A percentile compares a stretch with the other conserved stretches of the same genome.
Evolutionary conservation across 2,329 filamentous ascomycete species (phyloP).

Genomic region (Ophiostoma angusticollis): DNA sequence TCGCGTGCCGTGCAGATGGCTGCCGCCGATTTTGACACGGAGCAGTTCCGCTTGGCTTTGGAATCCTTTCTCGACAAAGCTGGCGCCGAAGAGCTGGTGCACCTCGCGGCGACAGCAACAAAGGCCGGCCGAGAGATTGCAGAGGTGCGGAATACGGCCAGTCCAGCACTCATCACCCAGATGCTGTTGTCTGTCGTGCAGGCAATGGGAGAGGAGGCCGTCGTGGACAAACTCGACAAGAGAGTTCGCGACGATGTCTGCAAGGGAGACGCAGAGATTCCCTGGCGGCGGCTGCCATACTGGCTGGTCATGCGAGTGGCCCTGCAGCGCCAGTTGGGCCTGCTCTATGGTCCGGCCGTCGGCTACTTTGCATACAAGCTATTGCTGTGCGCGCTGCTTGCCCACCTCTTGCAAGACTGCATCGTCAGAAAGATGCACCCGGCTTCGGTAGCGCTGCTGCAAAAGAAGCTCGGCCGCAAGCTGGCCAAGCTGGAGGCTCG

Average conservation of each 20-base stretch:
- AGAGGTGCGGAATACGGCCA: slow-evolving; percentile 44
- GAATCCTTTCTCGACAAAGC: slow-evolving; percentile 43
- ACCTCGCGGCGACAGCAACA: slow-evolving; percentile 31
- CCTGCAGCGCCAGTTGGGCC: slow-evolving; percentile 37
- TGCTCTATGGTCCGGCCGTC: slow-evolving; percentile 23
- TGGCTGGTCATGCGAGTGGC: slow-evolving; percentile 52
- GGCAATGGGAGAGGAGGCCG: slow-evolving; percentile 30
- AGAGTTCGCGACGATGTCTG: too few relatives aligned
- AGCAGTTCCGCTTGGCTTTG: slow-evolving; percentile 33
- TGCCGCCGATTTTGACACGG: slow-evolving; percentile 16
- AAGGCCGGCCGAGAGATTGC: slow-evolving; percentile 37
- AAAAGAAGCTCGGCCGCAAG: slow-evolving; percentile 41
- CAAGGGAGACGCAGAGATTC: slow-evolving; percentile 30
- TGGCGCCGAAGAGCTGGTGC: slow-evolving; percentile 29
- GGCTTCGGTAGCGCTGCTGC: slow-evolving; percentile 23
- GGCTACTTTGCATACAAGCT: slow-evolving; percentile 44
- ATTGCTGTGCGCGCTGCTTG: slow-evolving; percentile 36
- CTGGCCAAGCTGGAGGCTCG: slow-evolving; percentile 41
- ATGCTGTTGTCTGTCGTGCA: slow-evolving; percentile 49
- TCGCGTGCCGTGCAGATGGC: slow-evolving; percentile 37
- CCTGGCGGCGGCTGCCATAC: slow-evolving; percentile 49
- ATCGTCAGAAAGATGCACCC: slow-evolving; percentile 14
- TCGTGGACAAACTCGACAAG: slow-evolving; percentile 29
- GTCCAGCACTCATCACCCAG: slow-evolving; percentile 45
- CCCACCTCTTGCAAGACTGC: slow-evolving; percentile 31